phyloP scores from a whole-genome alignment of 1,284 basidiomycete species.

The Cryptococcus maquisensis region DNA sequence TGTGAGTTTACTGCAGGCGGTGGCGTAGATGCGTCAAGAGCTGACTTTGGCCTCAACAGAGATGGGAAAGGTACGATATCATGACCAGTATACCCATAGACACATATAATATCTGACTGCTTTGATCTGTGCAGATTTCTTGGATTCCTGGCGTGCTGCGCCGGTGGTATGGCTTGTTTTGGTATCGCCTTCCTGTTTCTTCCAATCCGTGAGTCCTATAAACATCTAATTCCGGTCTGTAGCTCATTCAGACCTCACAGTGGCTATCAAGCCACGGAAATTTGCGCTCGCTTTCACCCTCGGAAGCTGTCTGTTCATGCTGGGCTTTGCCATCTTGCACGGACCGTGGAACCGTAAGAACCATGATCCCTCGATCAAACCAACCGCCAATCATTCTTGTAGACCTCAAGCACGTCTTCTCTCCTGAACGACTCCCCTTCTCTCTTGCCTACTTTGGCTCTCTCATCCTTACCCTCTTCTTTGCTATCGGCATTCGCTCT shows the following conservation, averaged over 20 bases:
- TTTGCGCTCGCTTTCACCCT: constrained; percentile 81
- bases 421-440: constrained; percentile 81
- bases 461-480: constrained; percentile 78
- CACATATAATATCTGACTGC: background rate
- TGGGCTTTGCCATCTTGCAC: constrained; percentile 56
- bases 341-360: constrained; percentile 47
- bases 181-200: constrained; percentile 88
- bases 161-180: constrained; percentile 92
- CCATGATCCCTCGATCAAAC: background rate
- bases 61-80: constrained; percentile 40
- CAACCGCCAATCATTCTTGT: background rate
- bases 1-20: constrained; percentile 50
- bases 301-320: constrained; percentile 35
- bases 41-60: constrained; percentile 12
- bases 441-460: constrained; percentile 76
- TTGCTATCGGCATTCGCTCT: constrained; percentile 72
- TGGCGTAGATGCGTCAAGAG: constrained; percentile 18
- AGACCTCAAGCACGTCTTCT: constrained; percentile 82
- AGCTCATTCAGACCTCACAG: constrained; percentile 14
- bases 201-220: constrained; percentile 56
- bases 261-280: constrained; percentile 78
- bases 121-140: constrained; percentile 60
- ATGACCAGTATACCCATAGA: background rate
- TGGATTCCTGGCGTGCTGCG: constrained; percentile 86
- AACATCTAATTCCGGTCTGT: background rate